Conservation (phyloP, 495 filamentous ascomycete species). For the Tuber magnatum region DNA sequence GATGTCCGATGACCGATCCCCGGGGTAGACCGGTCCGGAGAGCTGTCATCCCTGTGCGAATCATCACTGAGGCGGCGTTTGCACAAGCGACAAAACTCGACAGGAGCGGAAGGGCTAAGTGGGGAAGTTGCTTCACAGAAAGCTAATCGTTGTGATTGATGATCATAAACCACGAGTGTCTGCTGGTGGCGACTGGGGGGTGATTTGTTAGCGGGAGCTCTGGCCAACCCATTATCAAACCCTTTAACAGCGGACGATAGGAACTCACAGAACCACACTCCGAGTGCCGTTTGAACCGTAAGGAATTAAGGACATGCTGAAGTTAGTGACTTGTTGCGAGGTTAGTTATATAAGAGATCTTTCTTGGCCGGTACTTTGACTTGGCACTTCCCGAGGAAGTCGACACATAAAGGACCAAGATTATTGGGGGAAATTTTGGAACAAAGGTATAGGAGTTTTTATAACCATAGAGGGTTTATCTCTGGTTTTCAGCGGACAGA, state of each 20-base stretch:
- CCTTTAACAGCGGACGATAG: background rate
- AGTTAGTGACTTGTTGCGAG: background rate
- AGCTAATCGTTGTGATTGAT: constrained; percentile 72
- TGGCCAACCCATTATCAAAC: background rate
- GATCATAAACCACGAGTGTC: constrained; percentile 85
- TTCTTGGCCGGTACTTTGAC: background rate
- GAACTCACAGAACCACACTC: constrained; percentile 58
- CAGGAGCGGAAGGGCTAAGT: constrained; percentile 43
- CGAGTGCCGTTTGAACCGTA: constrained; percentile 55
- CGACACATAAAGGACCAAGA: background rate
- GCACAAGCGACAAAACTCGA: constrained; percentile 68
- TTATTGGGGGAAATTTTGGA: background rate
- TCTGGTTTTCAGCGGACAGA: background rate
- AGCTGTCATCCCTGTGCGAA: constrained; percentile 47
- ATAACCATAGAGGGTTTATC: background rate
- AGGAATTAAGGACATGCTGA: constrained; percentile 57
- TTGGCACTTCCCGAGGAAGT: background rate
- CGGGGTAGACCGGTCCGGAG: constrained; percentile 43
- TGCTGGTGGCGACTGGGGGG: constrained; percentile 75
- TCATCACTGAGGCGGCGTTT: constrained; percentile 63
- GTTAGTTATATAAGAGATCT: background rate
- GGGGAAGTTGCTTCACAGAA: constrained; percentile 55
- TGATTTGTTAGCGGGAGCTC: constrained; percentile 7
- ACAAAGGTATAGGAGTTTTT: background rate
- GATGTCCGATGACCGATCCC: constrained; percentile 32